Conservation (phyloP, 805 yeast genomes). For the Candida nemodendra region DNA sequence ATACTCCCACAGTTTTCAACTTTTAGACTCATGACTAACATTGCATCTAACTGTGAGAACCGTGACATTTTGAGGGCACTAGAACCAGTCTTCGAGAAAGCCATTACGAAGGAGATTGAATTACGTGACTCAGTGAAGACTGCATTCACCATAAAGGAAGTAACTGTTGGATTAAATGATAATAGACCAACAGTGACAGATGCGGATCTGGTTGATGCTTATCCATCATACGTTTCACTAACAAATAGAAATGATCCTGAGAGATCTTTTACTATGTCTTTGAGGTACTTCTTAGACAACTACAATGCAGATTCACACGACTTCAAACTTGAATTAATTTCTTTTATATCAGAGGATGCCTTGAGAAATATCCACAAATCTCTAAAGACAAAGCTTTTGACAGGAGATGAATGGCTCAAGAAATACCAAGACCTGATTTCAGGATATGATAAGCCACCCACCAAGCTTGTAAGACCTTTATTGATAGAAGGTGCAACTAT, state of each 20-base stretch:
- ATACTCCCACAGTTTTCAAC: conserved; percentile 53
- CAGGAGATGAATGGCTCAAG: conserved; percentile 51
- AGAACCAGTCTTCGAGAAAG: conserved; percentile 32
- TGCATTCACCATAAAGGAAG: conserved; percentile 33
- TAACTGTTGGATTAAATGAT: conserved; percentile 10
- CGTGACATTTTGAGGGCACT: conserved; percentile 35
- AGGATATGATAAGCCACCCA: conserved; percentile 43
- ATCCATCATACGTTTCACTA: conserved; percentile 51
- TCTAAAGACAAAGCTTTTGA: conserved; percentile 41
- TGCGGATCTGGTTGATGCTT: conserved; percentile 47
- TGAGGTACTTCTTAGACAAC: conserved; percentile 31
- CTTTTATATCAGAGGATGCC: conserved; percentile 52
- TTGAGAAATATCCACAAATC: conserved; percentile 38
- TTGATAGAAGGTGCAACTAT: conserved; percentile 56
- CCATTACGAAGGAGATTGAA: conserved; percentile 43
- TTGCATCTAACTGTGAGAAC: conserved; percentile 44
- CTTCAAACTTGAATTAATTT: conserved; percentile 43
- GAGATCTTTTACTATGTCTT: conserved; percentile 34
- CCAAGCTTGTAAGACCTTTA: conserved; percentile 44
- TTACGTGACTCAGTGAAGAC: conserved; percentile 39
- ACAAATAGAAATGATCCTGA: conserved; percentile 26
- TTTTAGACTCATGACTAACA: conserved; percentile 45
- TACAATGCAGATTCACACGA: conserved; percentile 13
- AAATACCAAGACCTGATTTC: conserved; percentile 42
- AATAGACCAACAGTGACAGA: conserved; percentile 49